Base-by-base conservation (phyloP, 495 filamentous ascomycete genomes). In the Penicillium salamii region DNA sequence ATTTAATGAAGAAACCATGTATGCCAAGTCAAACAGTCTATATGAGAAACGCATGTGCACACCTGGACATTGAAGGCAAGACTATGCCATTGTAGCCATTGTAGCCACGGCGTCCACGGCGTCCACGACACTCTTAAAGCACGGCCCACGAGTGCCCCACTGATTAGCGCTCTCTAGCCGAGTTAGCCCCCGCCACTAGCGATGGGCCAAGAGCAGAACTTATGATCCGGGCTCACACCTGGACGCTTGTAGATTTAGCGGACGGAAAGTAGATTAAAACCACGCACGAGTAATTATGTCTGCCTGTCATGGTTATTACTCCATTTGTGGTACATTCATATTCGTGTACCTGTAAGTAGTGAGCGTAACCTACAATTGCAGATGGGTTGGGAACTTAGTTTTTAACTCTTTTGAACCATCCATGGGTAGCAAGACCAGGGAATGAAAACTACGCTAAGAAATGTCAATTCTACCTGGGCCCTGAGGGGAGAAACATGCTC, bases 21-120 rank as follows among this genome's bases (percentile, higher is more conserved):
- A 8, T 26, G 3, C 23, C 23, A 26, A 4, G 8, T 26, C 8
- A 8, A 3, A 26, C 23, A 26, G 8, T 26, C 23, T 26, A 3
- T 8, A 4, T 4, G 23, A 4, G 23, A 4, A 26, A 26, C 23
- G 23, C 23, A 26, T 8, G 8, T 26, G 23, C 8, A 8, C 23
- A 26, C 23, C 8, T 26, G 23, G 4, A 26, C 8, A 8, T 26
- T 26, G 3, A 4, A 4, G 23, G 23, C 23, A 8, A 44, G 11
- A 45, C 29, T 44, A 45, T 45, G 6, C 42, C 42, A 21, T 44
- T 34, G 29, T 44, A 15, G 42, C 13, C 28, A n/a, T n/a, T n/a
- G n/a, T n/a, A n/a, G n/a, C n/a, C n/a, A n/a, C n/a, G n/a, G n/a
- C n/a, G n/a, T n/a, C n/a, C n/a, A 44, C 42, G 42, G 28, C 42